A percentile compares a stretch with the other conserved stretches of the same genome.
These are phyloP conservation scores for Amaranthus cruentus DNA, from an alignment of 148 eudicot genomes.

Conservation along the genomic window DNA sequence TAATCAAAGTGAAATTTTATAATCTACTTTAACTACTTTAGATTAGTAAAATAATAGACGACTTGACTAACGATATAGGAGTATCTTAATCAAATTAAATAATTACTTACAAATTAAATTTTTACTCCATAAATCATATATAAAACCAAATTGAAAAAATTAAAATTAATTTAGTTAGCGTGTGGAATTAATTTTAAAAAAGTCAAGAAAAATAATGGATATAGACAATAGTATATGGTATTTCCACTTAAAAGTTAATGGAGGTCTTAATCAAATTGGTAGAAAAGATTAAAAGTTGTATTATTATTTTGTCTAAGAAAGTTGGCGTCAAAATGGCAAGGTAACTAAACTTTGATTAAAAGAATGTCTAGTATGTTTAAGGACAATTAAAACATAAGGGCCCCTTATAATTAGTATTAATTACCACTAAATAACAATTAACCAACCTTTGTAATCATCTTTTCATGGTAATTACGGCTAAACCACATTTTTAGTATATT, in stretches of 20 bases:
- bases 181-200: constrained; percentile 11
- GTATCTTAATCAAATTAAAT: no score
- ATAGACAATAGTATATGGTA: background rate
- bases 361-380: constrained; percentile 26
- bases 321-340: constrained; percentile 18
- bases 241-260: constrained; percentile 10
- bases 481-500: constrained; percentile 9
- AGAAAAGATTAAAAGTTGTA: constrained; percentile 16
- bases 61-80: no score
- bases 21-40: no score
- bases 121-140: background rate
- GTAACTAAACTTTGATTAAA: constrained; percentile 25
- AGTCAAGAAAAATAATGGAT: background rate
- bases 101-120: background rate
- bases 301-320: constrained; percentile 31
- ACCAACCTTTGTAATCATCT: constrained; percentile 6
- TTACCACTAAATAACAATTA: constrained; percentile 4
- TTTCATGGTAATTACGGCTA: constrained; percentile 6
- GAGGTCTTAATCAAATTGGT: constrained; percentile 21
- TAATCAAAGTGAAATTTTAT: no score
- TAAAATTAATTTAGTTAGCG: constrained; percentile 22
- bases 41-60: no score
- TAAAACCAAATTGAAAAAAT: background rate
- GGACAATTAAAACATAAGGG: constrained; percentile 24
- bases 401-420: constrained; percentile 1